Conservation (phyloP, 2,329 filamentous ascomycete genomes). For the Aspergillus candidus region DNA sequence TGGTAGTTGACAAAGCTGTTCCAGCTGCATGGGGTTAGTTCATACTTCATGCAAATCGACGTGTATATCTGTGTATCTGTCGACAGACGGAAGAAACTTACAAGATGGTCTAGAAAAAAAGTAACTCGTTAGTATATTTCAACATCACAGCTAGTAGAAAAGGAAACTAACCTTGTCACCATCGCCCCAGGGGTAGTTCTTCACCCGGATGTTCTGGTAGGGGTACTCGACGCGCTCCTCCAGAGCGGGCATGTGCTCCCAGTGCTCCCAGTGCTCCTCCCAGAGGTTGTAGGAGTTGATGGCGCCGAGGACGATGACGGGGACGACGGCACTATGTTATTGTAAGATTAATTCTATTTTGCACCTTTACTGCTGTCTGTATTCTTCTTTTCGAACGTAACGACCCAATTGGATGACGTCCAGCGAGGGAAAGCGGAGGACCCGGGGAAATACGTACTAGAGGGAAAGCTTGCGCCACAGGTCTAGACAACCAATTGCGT, state of each 20-base stretch:
- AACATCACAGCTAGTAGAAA: not conserved
- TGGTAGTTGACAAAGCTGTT: conserved; percentile 94
- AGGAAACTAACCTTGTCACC: conserved; percentile 73
- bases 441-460: conserved; percentile 60
- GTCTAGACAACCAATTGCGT: conserved; percentile 49
- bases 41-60: conserved; percentile 3
- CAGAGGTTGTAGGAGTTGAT: conserved; percentile 88
- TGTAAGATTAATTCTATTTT: conserved; percentile 10
- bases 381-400: not conserved
- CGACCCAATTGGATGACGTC: too few relatives aligned
- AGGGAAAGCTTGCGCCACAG: conserved; percentile 94
- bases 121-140: conserved; percentile 5
- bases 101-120: conserved; percentile 54
- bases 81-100: conserved; percentile 40
- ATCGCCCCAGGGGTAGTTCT: conserved; percentile 92
- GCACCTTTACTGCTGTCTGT: too few relatives aligned
- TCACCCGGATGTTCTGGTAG: conserved; percentile 95
- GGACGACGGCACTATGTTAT: conserved; percentile 61
- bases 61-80: not conserved
- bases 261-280: conserved; percentile 97
- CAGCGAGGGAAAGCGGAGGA: not conserved
- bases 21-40: conserved; percentile 58
- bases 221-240: conserved; percentile 91
- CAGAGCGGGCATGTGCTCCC: conserved; percentile 73
- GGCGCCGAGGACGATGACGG: conserved; percentile 62